A percentile compares a stretch with the other conserved stretches of the same genome.
Conservation (phyloP, 371 early-diverging fungal species). For the Haplosporangium sp. region DNA sequence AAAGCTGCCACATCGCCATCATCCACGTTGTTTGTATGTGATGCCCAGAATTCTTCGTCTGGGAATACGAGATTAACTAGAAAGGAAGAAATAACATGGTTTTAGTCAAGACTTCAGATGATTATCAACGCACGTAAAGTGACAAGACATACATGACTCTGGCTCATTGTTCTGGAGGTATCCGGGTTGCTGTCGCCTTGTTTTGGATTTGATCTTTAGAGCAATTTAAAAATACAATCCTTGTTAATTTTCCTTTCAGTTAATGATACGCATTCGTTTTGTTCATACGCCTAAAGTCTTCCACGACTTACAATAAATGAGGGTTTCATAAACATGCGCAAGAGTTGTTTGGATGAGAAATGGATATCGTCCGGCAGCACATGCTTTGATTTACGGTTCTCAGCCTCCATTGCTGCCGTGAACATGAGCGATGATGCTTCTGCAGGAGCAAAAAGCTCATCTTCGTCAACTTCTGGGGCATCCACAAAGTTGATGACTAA, state of each 20-base stretch:
- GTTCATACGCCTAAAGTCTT: too few relatives aligned
- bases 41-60: slow-evolving; percentile 54
- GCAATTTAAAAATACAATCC: not conserved
- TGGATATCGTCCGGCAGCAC: slow-evolving; percentile 90
- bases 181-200: slow-evolving; percentile 25
- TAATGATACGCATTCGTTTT: too few relatives aligned
- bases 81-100: not conserved
- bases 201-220: slow-evolving; percentile 41
- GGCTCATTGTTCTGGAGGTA: slow-evolving; percentile 25
- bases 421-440: slow-evolving; percentile 63
- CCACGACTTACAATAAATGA: slow-evolving; percentile 65
- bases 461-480: slow-evolving; percentile 65
- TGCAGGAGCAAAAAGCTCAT: slow-evolving; percentile 77
- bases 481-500: slow-evolving; percentile 72
- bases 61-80: slow-evolving; percentile 41
- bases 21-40: slow-evolving; percentile 44
- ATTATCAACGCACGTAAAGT: not conserved
- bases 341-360: slow-evolving; percentile 84
- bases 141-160: slow-evolving; percentile 33
- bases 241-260: not conserved
- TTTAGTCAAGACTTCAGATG: not conserved
- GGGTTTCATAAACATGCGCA: slow-evolving; percentile 87
- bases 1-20: slow-evolving; percentile 29
- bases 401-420: slow-evolving; percentile 60
- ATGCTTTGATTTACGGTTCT: slow-evolving; percentile 58